Conservation (phyloP, 352 stramenopile genomes). For the Pythium rishiriense region DNA sequence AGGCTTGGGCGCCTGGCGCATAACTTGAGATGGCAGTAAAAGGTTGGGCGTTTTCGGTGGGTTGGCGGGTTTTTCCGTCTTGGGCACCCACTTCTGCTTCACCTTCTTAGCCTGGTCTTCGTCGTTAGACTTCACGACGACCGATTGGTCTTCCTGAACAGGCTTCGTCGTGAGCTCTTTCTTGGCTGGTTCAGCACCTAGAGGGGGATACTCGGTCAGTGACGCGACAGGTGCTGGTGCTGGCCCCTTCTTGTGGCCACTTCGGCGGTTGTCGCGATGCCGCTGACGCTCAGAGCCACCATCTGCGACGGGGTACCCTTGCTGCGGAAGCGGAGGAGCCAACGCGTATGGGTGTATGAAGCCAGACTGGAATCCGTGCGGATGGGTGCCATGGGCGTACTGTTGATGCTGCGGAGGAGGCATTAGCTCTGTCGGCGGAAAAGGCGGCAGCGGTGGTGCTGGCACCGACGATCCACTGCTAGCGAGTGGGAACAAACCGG, state of each 20-base stretch:
- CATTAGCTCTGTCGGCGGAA: conserved; percentile 3
- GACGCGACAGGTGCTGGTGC: conserved; percentile 14
- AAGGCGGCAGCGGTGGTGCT: conserved; percentile 17
- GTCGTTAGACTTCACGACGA: neutral
- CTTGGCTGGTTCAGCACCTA: conserved; percentile 22
- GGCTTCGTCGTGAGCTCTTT: conserved; percentile 10
- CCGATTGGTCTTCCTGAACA: neutral
- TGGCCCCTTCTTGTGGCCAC: conserved; percentile 4
- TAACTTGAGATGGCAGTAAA: conserved; percentile 26
- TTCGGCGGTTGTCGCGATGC: conserved; percentile 15
- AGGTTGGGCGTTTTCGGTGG: conserved; percentile 17
- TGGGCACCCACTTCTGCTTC: conserved; percentile 25
- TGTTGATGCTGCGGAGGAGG: conserved; percentile 16
- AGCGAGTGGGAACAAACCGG: conserved; percentile 55
- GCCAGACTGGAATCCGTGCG: conserved; percentile 23
- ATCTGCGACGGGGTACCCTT: conserved; percentile 19
- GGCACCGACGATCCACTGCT: conserved; percentile 1
- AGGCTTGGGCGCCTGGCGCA: conserved; percentile 27
- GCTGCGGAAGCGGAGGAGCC: conserved; percentile 29
- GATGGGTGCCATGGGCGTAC: conserved; percentile 10
- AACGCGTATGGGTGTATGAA: conserved; percentile 30
- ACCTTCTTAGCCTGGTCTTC: conserved; percentile 5
- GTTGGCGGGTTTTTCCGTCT: conserved; percentile 5
- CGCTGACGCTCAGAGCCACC: neutral
- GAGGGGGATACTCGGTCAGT: conserved; percentile 24